Evolutionary conservation across 305 asterid species (phyloP).

Genomic region (Fraxinus sp.): DNA sequence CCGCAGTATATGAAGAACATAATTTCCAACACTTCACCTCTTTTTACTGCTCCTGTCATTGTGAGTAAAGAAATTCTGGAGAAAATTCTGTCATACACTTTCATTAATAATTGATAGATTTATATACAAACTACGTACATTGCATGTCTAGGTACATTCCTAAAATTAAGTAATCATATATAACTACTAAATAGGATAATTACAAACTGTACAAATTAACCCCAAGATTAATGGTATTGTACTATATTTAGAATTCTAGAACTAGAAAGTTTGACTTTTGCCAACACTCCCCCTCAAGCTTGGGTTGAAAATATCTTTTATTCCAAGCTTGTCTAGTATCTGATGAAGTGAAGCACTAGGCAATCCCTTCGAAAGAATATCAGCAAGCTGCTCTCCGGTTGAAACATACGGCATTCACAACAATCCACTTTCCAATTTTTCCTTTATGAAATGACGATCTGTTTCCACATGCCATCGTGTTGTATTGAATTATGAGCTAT

Average conservation of each 20-base stretch:
- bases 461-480: background rate
- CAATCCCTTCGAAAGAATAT: background rate
- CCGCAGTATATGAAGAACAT: constrained; percentile 62
- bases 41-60: constrained; percentile 74
- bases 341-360: background rate
- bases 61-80: constrained; percentile 36
- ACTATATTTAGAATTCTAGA: background rate
- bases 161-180: background rate
- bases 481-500: background rate
- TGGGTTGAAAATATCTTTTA: background rate
- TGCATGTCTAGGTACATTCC: background rate
- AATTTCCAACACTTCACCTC: constrained; percentile 75
- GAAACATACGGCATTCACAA: no score
- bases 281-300: background rate
- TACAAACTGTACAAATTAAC: background rate
- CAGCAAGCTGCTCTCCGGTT: background rate
- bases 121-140: no score
- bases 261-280: background rate
- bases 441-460: background rate
- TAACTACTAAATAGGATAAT: background rate
- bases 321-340: background rate
- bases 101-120: background rate
- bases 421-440: background rate
- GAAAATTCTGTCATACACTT: background rate
- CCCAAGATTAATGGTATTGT: background rate